phyloP scores from a whole-genome alignment of 768 basidiomycete genomes.

The Phallus indusiatus region DNA sequence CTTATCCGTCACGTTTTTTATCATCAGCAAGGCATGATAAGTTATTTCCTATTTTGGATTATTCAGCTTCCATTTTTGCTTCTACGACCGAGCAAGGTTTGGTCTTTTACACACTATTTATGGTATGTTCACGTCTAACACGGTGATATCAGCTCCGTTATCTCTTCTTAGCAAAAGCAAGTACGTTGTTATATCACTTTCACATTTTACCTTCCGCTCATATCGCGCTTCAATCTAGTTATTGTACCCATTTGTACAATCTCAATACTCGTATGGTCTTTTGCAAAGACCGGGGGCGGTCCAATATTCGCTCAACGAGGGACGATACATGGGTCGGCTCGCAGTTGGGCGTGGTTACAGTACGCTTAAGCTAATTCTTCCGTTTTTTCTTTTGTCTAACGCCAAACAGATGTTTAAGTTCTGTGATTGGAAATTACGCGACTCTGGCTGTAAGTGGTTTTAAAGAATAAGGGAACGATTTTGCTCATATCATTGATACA shows the following conservation, averaged over 20 bases:
- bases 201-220: slow-evolving; percentile 14
- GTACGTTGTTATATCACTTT: background rate
- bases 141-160: slow-evolving; percentile 39
- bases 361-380: background rate
- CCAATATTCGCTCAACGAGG: slow-evolving; percentile 50
- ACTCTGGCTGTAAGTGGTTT: slow-evolving; percentile 44
- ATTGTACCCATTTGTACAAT: slow-evolving; percentile 58
- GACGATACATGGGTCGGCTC: slow-evolving; percentile 38
- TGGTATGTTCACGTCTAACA: background rate
- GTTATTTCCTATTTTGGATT: slow-evolving; percentile 71
- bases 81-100: slow-evolving; percentile 55
- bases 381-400: no score
- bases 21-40: slow-evolving; percentile 44
- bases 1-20: background rate
- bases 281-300: slow-evolving; percentile 51
- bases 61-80: slow-evolving; percentile 70
- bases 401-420: slow-evolving; percentile 46
- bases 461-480: background rate
- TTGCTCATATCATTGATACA: background rate
- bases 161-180: slow-evolving; percentile 62
- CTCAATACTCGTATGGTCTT: slow-evolving; percentile 72
- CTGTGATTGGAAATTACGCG: slow-evolving; percentile 64
- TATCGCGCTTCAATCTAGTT: slow-evolving; percentile 27
- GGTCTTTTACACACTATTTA: background rate
- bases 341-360: slow-evolving; percentile 72